Base-by-base conservation (phyloP, 306 rosid species). In the Vigna unguiculata region DNA sequence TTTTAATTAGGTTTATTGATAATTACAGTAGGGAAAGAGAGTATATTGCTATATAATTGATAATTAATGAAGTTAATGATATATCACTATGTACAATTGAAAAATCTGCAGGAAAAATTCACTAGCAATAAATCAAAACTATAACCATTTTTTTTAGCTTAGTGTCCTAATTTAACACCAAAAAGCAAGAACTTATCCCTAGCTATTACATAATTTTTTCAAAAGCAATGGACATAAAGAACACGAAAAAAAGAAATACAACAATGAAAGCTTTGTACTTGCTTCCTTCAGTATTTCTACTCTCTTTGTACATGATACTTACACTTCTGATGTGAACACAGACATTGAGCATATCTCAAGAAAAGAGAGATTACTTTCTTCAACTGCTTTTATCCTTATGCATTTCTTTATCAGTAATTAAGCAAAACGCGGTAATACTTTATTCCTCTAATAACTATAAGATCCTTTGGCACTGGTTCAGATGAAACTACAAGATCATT, bases 331-430 rank as follows among this genome's bases (percentile, higher is more conserved):
- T 34, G 45, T 25, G 47, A 74, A 73, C 24, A 20, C 47, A 40
- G 63, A 67, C 48, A 75, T 52, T 13, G 48, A 67, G 38, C 72
- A 51, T 20, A 28, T 71, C 11, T 22, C 14, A 28, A 28, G 63
- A 58, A 64, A 40, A 73, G 73, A 24, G 2, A 21, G 49, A 52
- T 62, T 63, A 8, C 78, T 79, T 79, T 38, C 83, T 63, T 71
- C 30, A 24, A 4, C 71, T 14, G 30, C 22, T 21, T 47, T 21
- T 69, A 53, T 48, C 15, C 57, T 64, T 24, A 24, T 58, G 45
- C 54, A 28, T 28, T 28, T 28, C 32, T 66, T 65, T 40, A 14
- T 19, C 67, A 46, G 36, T 24, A 64, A 38, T 41, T 19, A 79
- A 24, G 74, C 19, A 34, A 76, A 76, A 34, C 12, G 6, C n/a